phyloP scores from a whole-genome alignment of 805 yeast species.

The Isabelozyma rhagii region DNA sequence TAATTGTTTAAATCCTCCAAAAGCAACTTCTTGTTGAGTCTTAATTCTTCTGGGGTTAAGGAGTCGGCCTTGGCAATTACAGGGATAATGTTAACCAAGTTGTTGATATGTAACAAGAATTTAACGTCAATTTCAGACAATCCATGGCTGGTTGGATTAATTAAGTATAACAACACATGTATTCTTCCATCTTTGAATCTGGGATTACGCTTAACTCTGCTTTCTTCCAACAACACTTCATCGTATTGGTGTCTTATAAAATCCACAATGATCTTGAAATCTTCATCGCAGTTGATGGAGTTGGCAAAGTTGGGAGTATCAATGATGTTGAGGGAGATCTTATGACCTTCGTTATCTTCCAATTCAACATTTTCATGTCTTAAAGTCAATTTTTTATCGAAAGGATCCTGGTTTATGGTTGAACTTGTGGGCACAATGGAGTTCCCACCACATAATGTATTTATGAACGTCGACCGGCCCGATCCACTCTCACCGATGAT shows the following conservation, averaged over 20 bases:
- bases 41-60: constrained; percentile 44
- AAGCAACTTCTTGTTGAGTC: constrained; percentile 68
- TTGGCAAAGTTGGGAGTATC: constrained; percentile 87
- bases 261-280: constrained; percentile 70
- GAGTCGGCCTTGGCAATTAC: constrained; percentile 44
- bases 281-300: constrained; percentile 62
- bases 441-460: constrained; percentile 84
- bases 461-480: constrained; percentile 90
- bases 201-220: constrained; percentile 80
- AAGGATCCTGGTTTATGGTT: constrained; percentile 57
- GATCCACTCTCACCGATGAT: constrained; percentile 83
- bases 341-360: constrained; percentile 83
- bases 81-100: constrained; percentile 42
- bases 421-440: constrained; percentile 69
- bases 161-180: constrained; percentile 52
- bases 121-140: constrained; percentile 39
- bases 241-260: constrained; percentile 80
- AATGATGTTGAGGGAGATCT: constrained; percentile 69
- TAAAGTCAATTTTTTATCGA: constrained; percentile 48
- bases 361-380: constrained; percentile 81
- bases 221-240: constrained; percentile 76
- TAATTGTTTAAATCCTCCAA: constrained; percentile 72
- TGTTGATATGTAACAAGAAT: constrained; percentile 39
- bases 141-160: constrained; percentile 46
- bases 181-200: constrained; percentile 82